Evolutionary conservation across 2,329 filamentous ascomycete genomes (phyloP), one percentile per base, ranked within the genome.

Genomic region (Colletotrichum lini): DNA sequence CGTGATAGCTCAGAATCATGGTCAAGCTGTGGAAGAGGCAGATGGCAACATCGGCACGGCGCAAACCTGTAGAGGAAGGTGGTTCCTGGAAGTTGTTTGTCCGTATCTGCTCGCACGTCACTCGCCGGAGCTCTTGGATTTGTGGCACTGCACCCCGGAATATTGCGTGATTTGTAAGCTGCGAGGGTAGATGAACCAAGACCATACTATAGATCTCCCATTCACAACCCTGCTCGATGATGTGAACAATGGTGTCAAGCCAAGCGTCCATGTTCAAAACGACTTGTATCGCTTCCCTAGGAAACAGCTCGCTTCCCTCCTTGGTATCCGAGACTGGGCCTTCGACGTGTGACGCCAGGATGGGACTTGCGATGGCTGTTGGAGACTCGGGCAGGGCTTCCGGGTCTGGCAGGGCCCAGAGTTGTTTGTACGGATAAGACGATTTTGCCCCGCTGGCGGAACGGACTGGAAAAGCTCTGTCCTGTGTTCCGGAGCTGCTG

Each of bases 151-250:
- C 90, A 64, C 88, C 91, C 72, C 87, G 88, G 79, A 98, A 98
- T 16, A 98, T 86, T 15, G 94, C 92, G 77, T 96, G 94, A 76
- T 99, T 99, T 80, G 92, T 93, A 26, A 99, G 86, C 77, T 98
- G 96, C 38, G 94, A 92, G 1, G 94, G 93, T 12, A 98, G 84
- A 79, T 98, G 94, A 7, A 94, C 93, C 40, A 99, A 85, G 21
- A 96, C 89, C 78, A 96, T 98, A 80, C 94, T 96, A 84, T 97
- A 98, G 1, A 97, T 85, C 79, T 98, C 95, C 95, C 96, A 98
- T 73, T 96, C 92, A 58, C 90, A 89, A 50, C 92, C 88, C 74
- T 93, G 90, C 23, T 74, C 73, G 53, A 97, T 83, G n/a, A 96
- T 83, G n/a, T 87, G 86, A 35, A 94, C 88, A 47, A 97, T 86